These are phyloP conservation scores for Zymoseptoria crescenta DNA, from an alignment of 2,329 filamentous ascomycete genomes.

Conservation along the genomic window DNA sequence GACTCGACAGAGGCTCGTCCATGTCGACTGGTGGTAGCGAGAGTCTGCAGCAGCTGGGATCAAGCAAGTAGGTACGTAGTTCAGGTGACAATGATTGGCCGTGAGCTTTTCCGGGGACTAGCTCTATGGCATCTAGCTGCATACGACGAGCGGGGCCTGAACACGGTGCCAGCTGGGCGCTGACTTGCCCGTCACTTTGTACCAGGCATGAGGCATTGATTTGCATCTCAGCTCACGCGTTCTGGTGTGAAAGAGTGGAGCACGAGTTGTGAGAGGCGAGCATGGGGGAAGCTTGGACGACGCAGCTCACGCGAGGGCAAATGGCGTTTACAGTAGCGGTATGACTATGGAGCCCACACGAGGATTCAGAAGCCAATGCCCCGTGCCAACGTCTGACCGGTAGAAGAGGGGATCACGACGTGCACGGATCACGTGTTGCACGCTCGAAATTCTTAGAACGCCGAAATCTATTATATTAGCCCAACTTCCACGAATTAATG, in stretches of 20 bases:
- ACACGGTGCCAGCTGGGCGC: constrained; percentile 8
- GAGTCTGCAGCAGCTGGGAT: constrained; percentile 7
- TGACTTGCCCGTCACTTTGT: not conserved
- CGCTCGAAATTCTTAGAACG: too few relatives aligned
- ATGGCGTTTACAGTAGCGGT: not conserved
- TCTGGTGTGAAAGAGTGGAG: not conserved
- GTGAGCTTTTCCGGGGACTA: constrained; percentile 10
- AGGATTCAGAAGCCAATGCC: not conserved
- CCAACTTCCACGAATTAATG: too few relatives aligned
- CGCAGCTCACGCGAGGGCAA: not conserved
- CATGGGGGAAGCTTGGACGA: not conserved
- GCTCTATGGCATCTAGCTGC: constrained; percentile 14
- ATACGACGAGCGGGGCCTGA: constrained; percentile 5
- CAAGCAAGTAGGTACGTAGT: constrained; percentile 4
- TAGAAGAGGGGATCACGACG: too few relatives aligned
- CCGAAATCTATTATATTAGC: too few relatives aligned
- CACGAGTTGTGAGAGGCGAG: not conserved
- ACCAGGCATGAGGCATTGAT: not conserved
- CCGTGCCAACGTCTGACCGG: not conserved
- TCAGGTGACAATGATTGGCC: constrained; percentile 13
- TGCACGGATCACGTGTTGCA: too few relatives aligned
- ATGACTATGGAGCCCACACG: not conserved
- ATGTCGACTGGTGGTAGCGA: not conserved
- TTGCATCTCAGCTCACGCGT: not conserved
- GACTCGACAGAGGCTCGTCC: not conserved